Percentiles rank a stretch among this genome's conserved stretches.
These are phyloP conservation scores for Spathaspora arborariae DNA, from an alignment of 805 yeast genomes.

Conservation along the genomic window DNA sequence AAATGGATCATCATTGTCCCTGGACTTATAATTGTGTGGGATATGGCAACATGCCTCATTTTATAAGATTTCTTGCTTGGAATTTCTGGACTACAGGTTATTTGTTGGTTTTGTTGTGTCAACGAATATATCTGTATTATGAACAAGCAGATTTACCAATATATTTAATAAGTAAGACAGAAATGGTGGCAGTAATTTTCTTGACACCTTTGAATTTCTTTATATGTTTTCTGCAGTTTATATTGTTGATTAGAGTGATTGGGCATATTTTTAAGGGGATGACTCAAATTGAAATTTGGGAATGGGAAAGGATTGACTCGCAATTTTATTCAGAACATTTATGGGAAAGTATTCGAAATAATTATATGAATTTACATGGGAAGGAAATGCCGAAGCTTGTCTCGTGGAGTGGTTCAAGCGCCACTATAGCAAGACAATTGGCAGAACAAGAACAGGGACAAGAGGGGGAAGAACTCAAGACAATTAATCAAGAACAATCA, in stretches of 20 bases:
- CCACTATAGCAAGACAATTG: conserved; percentile 4
- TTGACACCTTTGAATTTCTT: conserved; percentile 54
- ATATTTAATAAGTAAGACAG: conserved; percentile 49
- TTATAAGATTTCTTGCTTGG: conserved; percentile 71
- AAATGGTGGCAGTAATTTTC: conserved; percentile 52
- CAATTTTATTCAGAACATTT: conserved; percentile 56
- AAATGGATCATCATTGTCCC: conserved; percentile 93
- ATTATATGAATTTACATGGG: conserved; percentile 39
- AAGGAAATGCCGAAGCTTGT: conserved; percentile 41
- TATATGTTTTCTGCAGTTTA: conserved; percentile 54
- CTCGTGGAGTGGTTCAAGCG: conserved; percentile 37
- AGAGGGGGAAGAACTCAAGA: conserved; percentile 2
- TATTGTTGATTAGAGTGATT: conserved; percentile 61
- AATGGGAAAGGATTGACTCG: conserved; percentile 71
- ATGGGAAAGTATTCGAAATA: conserved; percentile 46
- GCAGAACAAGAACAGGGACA: background rate
- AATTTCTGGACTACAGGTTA: conserved; percentile 49
- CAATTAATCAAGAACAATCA: conserved; percentile 5
- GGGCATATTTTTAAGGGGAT: conserved; percentile 57
- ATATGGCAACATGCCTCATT: conserved; percentile 70
- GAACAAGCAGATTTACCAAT: conserved; percentile 48
- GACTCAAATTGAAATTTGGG: conserved; percentile 94
- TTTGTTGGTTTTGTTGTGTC: conserved; percentile 40
- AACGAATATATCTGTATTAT: conserved; percentile 44
- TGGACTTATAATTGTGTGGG: conserved; percentile 95